phyloP scores from a whole-genome alignment of 192 early-diverging fungal genomes.

The Coemansia sp. region DNA sequence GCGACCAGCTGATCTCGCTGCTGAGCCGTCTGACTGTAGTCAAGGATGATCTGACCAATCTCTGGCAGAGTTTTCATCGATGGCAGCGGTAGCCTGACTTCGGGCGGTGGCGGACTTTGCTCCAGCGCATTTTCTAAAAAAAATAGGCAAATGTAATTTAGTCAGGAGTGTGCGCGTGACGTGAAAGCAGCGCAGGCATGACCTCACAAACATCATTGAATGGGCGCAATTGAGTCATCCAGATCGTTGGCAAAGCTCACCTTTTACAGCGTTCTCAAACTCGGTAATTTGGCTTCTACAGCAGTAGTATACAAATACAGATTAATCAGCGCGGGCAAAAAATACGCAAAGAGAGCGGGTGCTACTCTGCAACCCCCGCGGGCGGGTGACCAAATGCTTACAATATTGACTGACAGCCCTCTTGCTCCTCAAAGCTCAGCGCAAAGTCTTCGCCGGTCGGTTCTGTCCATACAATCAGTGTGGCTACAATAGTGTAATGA shows the following conservation, averaged over 20 bases:
- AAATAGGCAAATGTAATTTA: conserved; percentile 2
- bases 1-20: conserved; percentile 66
- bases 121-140: conserved; percentile 24
- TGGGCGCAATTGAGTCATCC: not conserved
- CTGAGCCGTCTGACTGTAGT: conserved; percentile 56
- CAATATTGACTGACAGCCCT: conserved; percentile 83
- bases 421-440: conserved; percentile 87
- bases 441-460: conserved; percentile 74
- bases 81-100: conserved; percentile 62
- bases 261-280: conserved; percentile 53
- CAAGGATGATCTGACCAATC: conserved; percentile 67
- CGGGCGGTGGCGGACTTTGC: conserved; percentile 3
- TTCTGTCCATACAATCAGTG: conserved; percentile 88
- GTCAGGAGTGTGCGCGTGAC: conserved; percentile 8
- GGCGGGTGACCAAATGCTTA: conserved; percentile 34
- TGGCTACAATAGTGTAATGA: conserved; percentile 59
- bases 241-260: conserved; percentile 23
- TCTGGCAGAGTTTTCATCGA: conserved; percentile 66
- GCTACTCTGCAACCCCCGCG: not conserved
- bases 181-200: not conserved
- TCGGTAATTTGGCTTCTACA: conserved; percentile 52
- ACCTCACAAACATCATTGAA: conserved; percentile 3
- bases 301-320: not conserved
- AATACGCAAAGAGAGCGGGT: not conserved
- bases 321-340: not conserved